A percentile compares a stretch with the other conserved stretches of the same genome.
Evolutionary conservation across 179 eudicot species (phyloP).

Genomic region (Vitellaria paradoxa): DNA sequence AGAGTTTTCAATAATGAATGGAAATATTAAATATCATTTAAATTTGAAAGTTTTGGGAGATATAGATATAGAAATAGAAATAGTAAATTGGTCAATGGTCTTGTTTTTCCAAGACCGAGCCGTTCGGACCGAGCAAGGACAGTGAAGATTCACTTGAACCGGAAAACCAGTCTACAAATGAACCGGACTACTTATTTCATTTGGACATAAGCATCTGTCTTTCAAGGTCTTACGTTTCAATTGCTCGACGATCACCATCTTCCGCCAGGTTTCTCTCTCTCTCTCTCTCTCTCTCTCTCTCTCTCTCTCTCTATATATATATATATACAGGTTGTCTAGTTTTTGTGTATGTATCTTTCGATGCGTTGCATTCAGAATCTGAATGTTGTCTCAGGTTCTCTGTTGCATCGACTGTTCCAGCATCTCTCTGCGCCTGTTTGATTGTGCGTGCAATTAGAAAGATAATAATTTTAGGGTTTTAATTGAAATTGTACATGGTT

Average conservation of each 20-base stretch:
- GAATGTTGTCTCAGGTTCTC: not conserved
- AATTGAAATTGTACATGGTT: not conserved
- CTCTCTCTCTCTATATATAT: no score
- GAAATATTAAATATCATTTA: no score
- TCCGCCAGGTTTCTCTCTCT: conserved; percentile 5
- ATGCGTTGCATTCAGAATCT: not conserved
- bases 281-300: conserved; percentile 5
- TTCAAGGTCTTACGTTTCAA: not conserved
- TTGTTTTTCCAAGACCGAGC: no score
- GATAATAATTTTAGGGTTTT: not conserved
- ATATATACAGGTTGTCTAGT: not conserved
- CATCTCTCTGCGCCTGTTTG: not conserved
- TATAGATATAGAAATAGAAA: no score
- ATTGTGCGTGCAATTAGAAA: not conserved
- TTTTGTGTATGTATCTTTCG: not conserved
- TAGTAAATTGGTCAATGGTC: no score
- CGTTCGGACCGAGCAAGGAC: no score
- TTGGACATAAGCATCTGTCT: not conserved
- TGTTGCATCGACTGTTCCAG: not conserved
- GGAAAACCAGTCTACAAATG: not conserved
- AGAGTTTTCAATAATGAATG: no score
- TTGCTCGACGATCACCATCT: conserved; percentile 7
- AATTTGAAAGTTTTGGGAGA: no score
- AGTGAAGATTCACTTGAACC: no score
- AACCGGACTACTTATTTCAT: not conserved